phyloP scores from a whole-genome alignment of 805 yeast species.

The Hanseniaspora meyeri region DNA sequence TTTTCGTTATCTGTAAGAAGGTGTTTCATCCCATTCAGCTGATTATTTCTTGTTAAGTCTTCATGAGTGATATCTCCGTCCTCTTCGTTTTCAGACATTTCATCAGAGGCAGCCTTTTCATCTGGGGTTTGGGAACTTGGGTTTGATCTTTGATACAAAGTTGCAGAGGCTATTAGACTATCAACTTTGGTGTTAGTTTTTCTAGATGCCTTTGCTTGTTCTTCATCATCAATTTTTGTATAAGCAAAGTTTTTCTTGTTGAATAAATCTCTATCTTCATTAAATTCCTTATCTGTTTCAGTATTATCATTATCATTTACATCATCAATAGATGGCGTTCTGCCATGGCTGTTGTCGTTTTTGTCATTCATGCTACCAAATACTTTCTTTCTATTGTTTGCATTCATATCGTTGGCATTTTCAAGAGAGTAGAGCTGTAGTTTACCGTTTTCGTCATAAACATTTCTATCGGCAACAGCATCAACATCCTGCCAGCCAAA shows the following conservation, averaged over 20 bases:
- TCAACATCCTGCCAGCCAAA: conserved; percentile 81
- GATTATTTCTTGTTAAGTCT: conserved; percentile 33
- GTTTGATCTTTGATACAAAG: conserved; percentile 14
- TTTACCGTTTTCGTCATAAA: conserved; percentile 71
- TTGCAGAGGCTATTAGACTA: conserved; percentile 35
- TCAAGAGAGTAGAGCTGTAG: conserved; percentile 31
- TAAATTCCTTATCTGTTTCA: conserved; percentile 16
- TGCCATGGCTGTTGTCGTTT: conserved; percentile 5
- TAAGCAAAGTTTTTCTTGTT: conserved; percentile 44
- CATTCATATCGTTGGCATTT: background rate
- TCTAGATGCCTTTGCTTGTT: conserved; percentile 64
- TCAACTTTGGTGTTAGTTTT: conserved; percentile 44
- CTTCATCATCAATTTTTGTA: conserved; percentile 78
- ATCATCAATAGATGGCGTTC: conserved; percentile 25
- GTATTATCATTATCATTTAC: conserved; percentile 6
- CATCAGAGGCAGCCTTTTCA: conserved; percentile 14
- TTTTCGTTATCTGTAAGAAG: conserved; percentile 74
- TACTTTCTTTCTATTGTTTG: background rate
- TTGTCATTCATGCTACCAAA: background rate
- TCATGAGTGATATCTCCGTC: conserved; percentile 22
- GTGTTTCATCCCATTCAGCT: conserved; percentile 65
- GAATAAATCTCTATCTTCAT: conserved; percentile 17
- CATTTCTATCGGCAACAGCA: conserved; percentile 60
- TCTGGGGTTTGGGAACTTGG: background rate
- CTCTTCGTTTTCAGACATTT: conserved; percentile 25